A percentile compares a stretch with the other conserved stretches of the same genome.
phyloP scores from a whole-genome alignment of 2,329 filamentous ascomycete genomes.

The Cercospora sp. region DNA sequence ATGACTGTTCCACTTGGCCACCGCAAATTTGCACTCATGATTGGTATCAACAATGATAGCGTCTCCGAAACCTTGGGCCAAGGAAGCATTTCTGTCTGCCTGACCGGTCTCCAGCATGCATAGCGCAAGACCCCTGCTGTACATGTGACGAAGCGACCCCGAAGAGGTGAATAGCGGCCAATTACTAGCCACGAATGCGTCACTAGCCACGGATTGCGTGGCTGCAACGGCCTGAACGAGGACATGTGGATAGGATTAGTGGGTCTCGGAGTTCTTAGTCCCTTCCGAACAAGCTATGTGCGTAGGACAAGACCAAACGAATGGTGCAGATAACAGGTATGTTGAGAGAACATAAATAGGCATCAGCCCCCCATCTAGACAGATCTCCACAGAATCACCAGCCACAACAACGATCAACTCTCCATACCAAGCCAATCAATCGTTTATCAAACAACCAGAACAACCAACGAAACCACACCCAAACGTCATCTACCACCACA shows the following conservation, averaged over 20 bases:
- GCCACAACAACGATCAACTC: not conserved
- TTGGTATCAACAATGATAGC: not conserved
- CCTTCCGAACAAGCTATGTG: not conserved
- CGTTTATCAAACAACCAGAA: not conserved
- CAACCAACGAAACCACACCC: not conserved
- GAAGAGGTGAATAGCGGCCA: not conserved
- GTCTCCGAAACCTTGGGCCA: not conserved
- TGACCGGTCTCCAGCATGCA: not conserved
- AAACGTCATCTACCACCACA: not conserved
- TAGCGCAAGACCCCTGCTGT: not conserved
- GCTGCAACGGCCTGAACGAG: not conserved
- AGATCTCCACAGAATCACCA: not conserved
- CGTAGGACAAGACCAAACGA: slow-evolving; percentile 1
- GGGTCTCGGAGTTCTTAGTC: not conserved
- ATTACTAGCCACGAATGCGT: not conserved
- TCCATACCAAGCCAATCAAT: not conserved
- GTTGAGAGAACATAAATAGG: not conserved
- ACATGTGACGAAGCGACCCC: not conserved
- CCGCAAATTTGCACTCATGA: not conserved
- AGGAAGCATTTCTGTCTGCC: not conserved
- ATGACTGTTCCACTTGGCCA: not conserved
- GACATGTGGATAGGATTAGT: not conserved
- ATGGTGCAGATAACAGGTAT: not conserved
- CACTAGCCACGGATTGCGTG: not conserved
- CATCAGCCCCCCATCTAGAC: not conserved